Base-by-base conservation (phyloP, 2,329 filamentous ascomycete genomes). In the Trichoderma atroviride region DNA sequence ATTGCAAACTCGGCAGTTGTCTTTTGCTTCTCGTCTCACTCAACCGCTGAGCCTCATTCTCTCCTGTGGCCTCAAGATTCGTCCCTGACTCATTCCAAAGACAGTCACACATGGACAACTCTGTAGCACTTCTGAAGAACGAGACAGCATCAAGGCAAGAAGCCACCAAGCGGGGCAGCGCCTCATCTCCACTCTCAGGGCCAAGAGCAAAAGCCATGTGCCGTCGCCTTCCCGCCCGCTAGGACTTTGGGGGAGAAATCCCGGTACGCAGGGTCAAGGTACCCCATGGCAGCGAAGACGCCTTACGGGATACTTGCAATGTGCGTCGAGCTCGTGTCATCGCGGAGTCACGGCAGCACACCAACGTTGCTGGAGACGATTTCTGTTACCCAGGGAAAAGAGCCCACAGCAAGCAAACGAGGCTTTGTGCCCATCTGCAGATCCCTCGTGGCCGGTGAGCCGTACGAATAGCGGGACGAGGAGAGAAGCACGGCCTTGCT, bases 171-270 rank as follows among this genome's bases (percentile, higher is more conserved):
- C 60, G 60, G 50, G 60, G 59, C 47, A 50, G 10, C 33, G 33
- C 27, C 33, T 43, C 40, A 37, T 22, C 66, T 64, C 68, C 68
- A 65, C 68, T 55, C 55, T 47, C 68, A 69, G 68, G 68, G 19
- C 40, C 16, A 43, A 19, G 40, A 43, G 19, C 14, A 40, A 50
- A 59, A 53, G 68, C 68, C 68, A 69, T 69, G 68, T 69, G 68
- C 68, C 68, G 68, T 60, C 68, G 64, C 68, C 60, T 60, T 62
- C 63, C 68, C 68, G 68, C 59, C 68, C 59, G 68, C 68, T 60
- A 64, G 43, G 59, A 62, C 35, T 56, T 56, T 50, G 47, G 22
- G 56, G 56, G 43, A 35, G 40, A 56, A 53, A 43, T 33, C 40
- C 56, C 55, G 55, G 43, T 53, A 40, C 37, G 29, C 40, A 14